Percentiles rank a stretch among this genome's conserved stretches.
Evolutionary conservation across 2,329 filamentous ascomycete genomes (phyloP).

Genomic region (Alternaria sp.): DNA sequence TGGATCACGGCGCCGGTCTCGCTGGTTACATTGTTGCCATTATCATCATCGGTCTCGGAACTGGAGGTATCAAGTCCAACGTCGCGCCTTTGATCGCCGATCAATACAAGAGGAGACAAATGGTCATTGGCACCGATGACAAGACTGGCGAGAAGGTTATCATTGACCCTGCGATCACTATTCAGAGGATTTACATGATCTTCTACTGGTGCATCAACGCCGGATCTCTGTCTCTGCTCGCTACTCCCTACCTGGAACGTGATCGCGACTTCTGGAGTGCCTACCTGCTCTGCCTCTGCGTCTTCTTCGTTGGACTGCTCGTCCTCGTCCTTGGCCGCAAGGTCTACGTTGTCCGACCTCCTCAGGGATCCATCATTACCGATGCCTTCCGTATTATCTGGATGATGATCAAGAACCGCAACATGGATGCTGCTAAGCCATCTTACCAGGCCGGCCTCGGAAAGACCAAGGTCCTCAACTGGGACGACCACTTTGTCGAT

Average conservation of each 20-base stretch:
- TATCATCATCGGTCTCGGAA: slow-evolving; percentile 74
- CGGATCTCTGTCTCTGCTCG: slow-evolving; percentile 71
- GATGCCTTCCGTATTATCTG: slow-evolving; percentile 64
- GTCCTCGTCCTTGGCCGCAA: slow-evolving; percentile 53
- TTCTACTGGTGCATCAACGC: slow-evolving; percentile 78
- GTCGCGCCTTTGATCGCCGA: slow-evolving; percentile 63
- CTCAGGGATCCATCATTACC: slow-evolving; percentile 47
- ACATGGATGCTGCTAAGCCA: slow-evolving; percentile 69
- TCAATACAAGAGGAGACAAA: slow-evolving; percentile 53
- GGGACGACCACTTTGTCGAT: slow-evolving; percentile 75
- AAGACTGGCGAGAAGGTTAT: slow-evolving; percentile 55
- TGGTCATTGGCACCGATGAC: slow-evolving; percentile 50
- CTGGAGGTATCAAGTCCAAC: slow-evolving; percentile 83
- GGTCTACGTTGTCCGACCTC: slow-evolving; percentile 48
- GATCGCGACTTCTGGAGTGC: slow-evolving; percentile 74
- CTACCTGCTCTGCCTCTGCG: slow-evolving; percentile 66
- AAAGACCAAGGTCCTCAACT: slow-evolving; percentile 54
- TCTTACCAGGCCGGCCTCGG: slow-evolving; percentile 65
- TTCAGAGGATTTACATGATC: slow-evolving; percentile 61
- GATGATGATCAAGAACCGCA: slow-evolving; percentile 62
- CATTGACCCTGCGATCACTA: slow-evolving; percentile 56
- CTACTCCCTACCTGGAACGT: slow-evolving; percentile 73
- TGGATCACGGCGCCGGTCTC: slow-evolving; percentile 65
- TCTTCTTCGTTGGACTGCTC: slow-evolving; percentile 69
- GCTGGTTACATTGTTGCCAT: slow-evolving; percentile 67